Evolutionary conservation across 2,329 filamentous ascomycete genomes (phyloP).

Genomic region (Trichoderma citrinoviride): DNA sequence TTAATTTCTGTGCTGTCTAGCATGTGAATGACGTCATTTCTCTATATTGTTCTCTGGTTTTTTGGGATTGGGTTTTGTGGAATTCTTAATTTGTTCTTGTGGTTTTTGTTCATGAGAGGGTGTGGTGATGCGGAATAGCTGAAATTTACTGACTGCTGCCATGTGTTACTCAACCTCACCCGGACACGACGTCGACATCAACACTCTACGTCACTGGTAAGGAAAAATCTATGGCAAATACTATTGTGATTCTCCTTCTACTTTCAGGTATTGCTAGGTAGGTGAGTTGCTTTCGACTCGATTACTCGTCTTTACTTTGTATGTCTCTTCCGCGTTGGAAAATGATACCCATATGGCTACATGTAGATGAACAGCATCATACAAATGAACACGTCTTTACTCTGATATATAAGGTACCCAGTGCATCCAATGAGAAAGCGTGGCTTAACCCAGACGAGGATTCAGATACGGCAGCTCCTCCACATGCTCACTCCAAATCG

Average conservation of each 20-base stretch:
- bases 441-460: background rate
- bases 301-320: too few species aligned
- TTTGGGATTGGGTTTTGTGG: background rate
- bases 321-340: background rate
- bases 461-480: slow-evolving; percentile 10
- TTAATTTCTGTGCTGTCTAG: background rate
- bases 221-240: too few species aligned
- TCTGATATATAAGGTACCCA: background rate
- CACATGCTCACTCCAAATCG: slow-evolving; percentile 27
- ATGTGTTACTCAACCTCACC: background rate
- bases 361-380: too few species aligned
- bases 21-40: slow-evolving; percentile 13
- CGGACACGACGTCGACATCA: background rate
- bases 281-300: background rate
- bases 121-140: background rate
- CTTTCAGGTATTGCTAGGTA: background rate
- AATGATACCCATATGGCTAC: background rate
- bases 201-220: background rate
- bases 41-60: background rate
- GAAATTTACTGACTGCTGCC: background rate
- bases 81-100: background rate
- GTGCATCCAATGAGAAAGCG: background rate
- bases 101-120: background rate
- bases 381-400: background rate
- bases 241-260: too few species aligned